A percentile compares a stretch with the other conserved stretches of the same genome.
These are phyloP conservation scores for Glaciozyma antarctica DNA, from an alignment of 768 basidiomycete species.

Conservation along the genomic window DNA sequence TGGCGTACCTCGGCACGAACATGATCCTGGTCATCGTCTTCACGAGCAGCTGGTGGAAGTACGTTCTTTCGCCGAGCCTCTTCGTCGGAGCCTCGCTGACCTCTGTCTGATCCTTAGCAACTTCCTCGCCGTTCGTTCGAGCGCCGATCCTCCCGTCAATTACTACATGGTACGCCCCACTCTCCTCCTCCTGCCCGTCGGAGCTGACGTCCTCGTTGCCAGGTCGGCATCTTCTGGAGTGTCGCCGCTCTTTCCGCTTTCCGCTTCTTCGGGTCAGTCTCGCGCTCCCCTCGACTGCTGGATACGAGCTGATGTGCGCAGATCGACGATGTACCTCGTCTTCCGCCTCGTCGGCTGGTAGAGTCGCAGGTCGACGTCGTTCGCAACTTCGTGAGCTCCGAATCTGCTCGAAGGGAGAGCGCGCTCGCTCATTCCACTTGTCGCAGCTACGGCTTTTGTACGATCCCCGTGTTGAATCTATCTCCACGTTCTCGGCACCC, in stretches of 20 bases:
- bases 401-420: no score
- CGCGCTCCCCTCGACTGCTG: not conserved
- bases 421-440: no score
- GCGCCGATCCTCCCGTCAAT: not conserved
- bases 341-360: slow-evolving; percentile 16
- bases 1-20: slow-evolving; percentile 75
- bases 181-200: slow-evolving; percentile 7
- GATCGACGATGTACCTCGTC: slow-evolving; percentile 21
- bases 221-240: slow-evolving; percentile 66
- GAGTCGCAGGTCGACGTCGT: no score
- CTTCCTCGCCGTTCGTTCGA: slow-evolving; percentile 5
- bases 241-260: slow-evolving; percentile 68
- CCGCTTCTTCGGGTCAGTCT: slow-evolving; percentile 56
- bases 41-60: slow-evolving; percentile 27
- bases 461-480: no score
- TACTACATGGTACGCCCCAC: not conserved
- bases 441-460: no score
- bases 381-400: no score
- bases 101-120: not conserved
- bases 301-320: not conserved
- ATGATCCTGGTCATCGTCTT: slow-evolving; percentile 52
- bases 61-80: not conserved
- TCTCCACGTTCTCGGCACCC: no score
- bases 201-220: slow-evolving; percentile 53
- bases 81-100: not conserved